Conservation (phyloP, 306 rosid species). For the Quercus rubra region DNA sequence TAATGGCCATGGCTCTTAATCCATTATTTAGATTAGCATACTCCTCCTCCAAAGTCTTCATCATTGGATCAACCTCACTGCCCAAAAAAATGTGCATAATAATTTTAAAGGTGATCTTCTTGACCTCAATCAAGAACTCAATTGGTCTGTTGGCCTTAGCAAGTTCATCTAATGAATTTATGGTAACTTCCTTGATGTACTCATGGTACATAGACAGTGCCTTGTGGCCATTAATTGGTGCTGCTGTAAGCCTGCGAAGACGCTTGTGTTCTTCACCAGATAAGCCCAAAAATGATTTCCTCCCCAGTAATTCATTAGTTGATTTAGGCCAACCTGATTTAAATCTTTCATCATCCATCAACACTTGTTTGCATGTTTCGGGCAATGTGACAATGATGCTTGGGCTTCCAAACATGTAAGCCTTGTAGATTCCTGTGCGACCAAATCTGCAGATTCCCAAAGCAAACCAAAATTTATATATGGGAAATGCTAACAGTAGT, state of each 20-base stretch:
- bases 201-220: constrained; percentile 48
- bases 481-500: too few species aligned
- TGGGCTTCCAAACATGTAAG: constrained; percentile 73
- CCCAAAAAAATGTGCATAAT: constrained; percentile 80
- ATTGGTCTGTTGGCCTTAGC: constrained; percentile 41
- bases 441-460: constrained; percentile 51
- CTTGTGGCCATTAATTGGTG: constrained; percentile 70
- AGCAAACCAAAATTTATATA: too few species aligned
- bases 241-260: constrained; percentile 36
- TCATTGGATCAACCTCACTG: constrained; percentile 54
- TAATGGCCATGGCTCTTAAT: constrained; percentile 77
- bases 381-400: constrained; percentile 70
- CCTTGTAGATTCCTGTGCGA: constrained; percentile 64
- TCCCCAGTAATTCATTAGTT: constrained; percentile 64
- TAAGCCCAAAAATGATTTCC: constrained; percentile 66
- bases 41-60: constrained; percentile 74
- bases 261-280: constrained; percentile 71
- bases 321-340: constrained; percentile 80
- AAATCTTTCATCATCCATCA: constrained; percentile 74
- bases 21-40: constrained; percentile 67
- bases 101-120: constrained; percentile 71
- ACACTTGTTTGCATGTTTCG: constrained; percentile 60
- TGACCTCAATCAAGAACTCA: constrained; percentile 62
- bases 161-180: constrained; percentile 64
- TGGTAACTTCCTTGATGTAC: constrained; percentile 51